Evolutionary conservation across 768 basidiomycete species (phyloP).

Genomic region (Mycena kentingensis): DNA sequence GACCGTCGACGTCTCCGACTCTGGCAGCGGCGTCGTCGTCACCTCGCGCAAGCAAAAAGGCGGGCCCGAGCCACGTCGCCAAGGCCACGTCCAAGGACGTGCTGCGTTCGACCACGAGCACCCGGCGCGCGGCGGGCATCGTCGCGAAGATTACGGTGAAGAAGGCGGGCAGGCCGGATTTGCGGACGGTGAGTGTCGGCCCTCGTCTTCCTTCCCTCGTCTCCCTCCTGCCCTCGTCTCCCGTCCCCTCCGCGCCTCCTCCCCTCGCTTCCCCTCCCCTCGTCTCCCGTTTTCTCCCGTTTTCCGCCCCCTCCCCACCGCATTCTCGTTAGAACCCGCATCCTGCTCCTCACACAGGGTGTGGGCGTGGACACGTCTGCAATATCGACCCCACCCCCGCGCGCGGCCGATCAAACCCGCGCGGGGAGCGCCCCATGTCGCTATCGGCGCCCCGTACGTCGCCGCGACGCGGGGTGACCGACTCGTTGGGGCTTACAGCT

Average conservation of each 20-base stretch:
- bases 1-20: constrained; percentile 67
- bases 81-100: constrained; percentile 48
- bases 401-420: constrained; percentile 63
- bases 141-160: constrained; percentile 55
- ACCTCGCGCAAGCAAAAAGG: constrained; percentile 66
- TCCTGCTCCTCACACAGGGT: constrained; percentile 77
- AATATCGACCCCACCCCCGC: constrained; percentile 54
- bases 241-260: background rate
- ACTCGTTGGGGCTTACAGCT: constrained; percentile 73
- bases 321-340: constrained; percentile 91
- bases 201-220: background rate
- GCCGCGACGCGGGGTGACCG: constrained; percentile 59
- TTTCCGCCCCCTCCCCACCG: constrained; percentile 33
- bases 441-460: constrained; percentile 77
- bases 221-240: constrained; percentile 10
- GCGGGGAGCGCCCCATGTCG: constrained; percentile 65
- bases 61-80: constrained; percentile 52
- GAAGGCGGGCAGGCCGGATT: constrained; percentile 76
- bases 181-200: constrained; percentile 65
- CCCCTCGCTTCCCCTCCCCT: constrained; percentile 13
- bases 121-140: constrained; percentile 70
- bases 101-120: constrained; percentile 70
- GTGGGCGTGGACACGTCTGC: constrained; percentile 94
- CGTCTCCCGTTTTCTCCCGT: constrained; percentile 5
- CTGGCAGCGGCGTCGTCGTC: constrained; percentile 58